Base-by-base conservation (phyloP, 1,284 basidiomycete species). In the Leccinum insolens region DNA sequence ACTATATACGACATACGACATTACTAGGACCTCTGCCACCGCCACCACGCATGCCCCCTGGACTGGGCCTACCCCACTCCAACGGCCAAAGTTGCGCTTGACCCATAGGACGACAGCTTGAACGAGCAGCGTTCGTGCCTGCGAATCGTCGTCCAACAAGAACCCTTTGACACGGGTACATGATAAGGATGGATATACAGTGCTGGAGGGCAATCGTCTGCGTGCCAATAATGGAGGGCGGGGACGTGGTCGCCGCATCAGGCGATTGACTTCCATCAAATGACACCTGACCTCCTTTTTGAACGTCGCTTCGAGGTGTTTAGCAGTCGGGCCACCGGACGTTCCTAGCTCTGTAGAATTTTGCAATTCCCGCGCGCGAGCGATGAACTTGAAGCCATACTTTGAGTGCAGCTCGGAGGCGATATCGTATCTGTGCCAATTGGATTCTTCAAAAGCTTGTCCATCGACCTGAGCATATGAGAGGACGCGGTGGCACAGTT, bases 371-470 rank as follows among this genome's bases (percentile, higher is more conserved):
- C 96, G 84, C 6, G 95, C 91, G 25, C 94, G 88, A 8, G 94
- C 89, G 72, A 98, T 93, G 79, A 99, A 95, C 77, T 94, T 94
- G 88, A 98, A 95, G 72, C 95, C 96, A 98, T 22, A 99, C 96
- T 79, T 98, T 98, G 72, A 99, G 85, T 14, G 95, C 92, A 2
- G 95, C 89, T 49, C 96, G 90, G 65, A 98, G 88, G 85, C 25
- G 91, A 90, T 0, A 92, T 94, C 3, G 87, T 89, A 39, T 96
- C 94, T 11, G 85, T 83, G 7, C 89, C 85, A 0, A 89, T 88
- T 0, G 95, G 95, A 69, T 92, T 88, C 28, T 83, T 83, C 64
- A 98, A 85, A 7, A 98, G 88, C 20, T 88, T 85, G 75, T 94
- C 93, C 92, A 98, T 94, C 6, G 95, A 94, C 68, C 88, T 88